Conservation (phyloP, 768 basidiomycete species). For the Xanthoconium purpureum region DNA sequence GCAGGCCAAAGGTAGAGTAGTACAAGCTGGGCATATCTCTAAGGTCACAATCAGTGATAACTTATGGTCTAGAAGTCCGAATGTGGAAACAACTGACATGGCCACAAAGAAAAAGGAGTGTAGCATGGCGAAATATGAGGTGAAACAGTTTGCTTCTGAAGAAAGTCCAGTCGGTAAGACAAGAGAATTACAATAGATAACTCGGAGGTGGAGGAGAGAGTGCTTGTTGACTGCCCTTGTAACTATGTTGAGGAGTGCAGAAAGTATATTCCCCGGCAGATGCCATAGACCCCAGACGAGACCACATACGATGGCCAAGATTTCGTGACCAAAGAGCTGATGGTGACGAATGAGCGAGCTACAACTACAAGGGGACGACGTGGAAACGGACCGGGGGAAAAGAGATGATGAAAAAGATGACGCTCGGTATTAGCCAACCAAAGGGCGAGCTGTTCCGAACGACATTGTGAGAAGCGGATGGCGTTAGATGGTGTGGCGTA, state of each 20-base stretch:
- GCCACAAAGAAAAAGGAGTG: conserved; percentile 3
- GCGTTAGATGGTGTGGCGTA: neutral
- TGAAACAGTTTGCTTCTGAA: too few relatives aligned
- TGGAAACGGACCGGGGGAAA: conserved; percentile 67
- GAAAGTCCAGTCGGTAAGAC: too few relatives aligned
- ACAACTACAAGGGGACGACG: neutral
- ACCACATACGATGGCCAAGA: conserved; percentile 84
- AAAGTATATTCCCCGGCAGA: conserved; percentile 71
- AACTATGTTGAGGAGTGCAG: conserved; percentile 23
- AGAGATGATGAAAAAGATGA: conserved; percentile 75
- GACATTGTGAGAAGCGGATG: neutral
- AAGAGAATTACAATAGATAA: conserved; percentile 4
- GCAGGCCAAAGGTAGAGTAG: conserved; percentile 10
- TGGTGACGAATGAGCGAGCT: conserved; percentile 4
- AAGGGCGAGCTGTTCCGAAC: conserved; percentile 40
- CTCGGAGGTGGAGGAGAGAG: conserved; percentile 23
- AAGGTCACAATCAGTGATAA: conserved; percentile 18
- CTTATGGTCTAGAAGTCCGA: conserved; percentile 15
- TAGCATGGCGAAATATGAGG: neutral
- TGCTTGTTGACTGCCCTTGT: conserved; percentile 9
- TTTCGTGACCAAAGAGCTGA: conserved; percentile 89
- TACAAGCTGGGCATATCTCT: conserved; percentile 16
- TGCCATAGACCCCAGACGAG: conserved; percentile 86
- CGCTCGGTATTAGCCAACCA: conserved; percentile 81
- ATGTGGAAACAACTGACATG: conserved; percentile 1